A percentile compares a stretch with the other conserved stretches of the same genome.
Evolutionary conservation across 306 rosid genomes (phyloP).

Genomic region (Fagus crenata): DNA sequence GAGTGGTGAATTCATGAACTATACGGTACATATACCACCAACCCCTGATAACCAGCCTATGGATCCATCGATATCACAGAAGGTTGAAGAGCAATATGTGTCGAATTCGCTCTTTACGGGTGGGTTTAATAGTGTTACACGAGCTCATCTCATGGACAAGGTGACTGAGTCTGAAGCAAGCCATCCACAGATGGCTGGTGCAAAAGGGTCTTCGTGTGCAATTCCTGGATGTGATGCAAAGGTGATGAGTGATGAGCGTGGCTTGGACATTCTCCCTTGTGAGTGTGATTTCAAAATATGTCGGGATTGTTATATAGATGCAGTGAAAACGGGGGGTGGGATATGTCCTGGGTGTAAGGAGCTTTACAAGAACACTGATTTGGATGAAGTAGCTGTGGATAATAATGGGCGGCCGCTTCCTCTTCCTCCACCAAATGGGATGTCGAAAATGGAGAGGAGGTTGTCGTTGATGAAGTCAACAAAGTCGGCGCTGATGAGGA

Average conservation of each 20-base stretch:
- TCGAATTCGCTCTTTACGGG: slow-evolving; percentile 88
- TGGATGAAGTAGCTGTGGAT: slow-evolving; percentile 73
- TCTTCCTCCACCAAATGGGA: slow-evolving; percentile 64
- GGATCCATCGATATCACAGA: slow-evolving; percentile 81
- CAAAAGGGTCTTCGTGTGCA: slow-evolving; percentile 84
- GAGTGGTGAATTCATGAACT: slow-evolving; percentile 68
- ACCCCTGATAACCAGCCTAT: slow-evolving; percentile 98
- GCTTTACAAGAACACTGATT: slow-evolving; percentile 72
- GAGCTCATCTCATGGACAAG: slow-evolving; percentile 95
- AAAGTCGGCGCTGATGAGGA: slow-evolving; percentile 74
- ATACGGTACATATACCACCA: slow-evolving; percentile 84
- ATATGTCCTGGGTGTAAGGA: slow-evolving; percentile 93
- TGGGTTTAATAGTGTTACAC: slow-evolving; percentile 80
- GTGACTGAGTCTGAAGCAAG: slow-evolving; percentile 81
- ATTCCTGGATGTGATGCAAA: slow-evolving; percentile 92
- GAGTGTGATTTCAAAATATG: slow-evolving; percentile 97
- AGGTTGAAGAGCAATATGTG: slow-evolving; percentile 92
- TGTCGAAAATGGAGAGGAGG: slow-evolving; percentile 89
- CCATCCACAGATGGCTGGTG: slow-evolving; percentile 98
- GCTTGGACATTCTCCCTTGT: slow-evolving; percentile 89
- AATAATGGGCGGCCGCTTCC: slow-evolving; percentile 59
- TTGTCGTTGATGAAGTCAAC: slow-evolving; percentile 87
- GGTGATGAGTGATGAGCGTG: slow-evolving; percentile 88
- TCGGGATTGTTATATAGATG: slow-evolving; percentile 87
- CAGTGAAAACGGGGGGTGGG: slow-evolving; percentile 76